Percentiles rank a stretch among this genome's conserved stretches.
Evolutionary conservation across 1,284 basidiomycete species (phyloP).

Genomic region (Phellopilus nigrolimitatus): DNA sequence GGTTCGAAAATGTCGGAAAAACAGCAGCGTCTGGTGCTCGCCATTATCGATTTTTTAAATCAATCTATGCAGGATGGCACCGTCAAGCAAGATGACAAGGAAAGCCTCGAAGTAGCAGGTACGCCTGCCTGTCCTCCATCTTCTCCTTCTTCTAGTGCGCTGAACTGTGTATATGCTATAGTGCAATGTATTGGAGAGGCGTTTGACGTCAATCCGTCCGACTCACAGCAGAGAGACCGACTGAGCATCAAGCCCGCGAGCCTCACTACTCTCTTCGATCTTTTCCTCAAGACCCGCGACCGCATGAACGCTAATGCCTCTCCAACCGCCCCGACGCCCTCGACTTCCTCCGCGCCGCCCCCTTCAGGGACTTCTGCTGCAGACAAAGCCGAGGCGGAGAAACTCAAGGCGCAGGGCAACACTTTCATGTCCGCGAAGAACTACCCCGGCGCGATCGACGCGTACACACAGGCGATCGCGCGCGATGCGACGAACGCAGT

Average conservation of each 20-base stretch:
- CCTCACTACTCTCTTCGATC: constrained; percentile 82
- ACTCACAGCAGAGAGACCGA: constrained; percentile 54
- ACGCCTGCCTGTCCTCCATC: constrained; percentile 31
- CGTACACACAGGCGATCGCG: constrained; percentile 75
- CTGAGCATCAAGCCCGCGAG: constrained; percentile 78
- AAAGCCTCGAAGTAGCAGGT: constrained; percentile 89
- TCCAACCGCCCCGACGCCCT: constrained; percentile 24
- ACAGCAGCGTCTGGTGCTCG: constrained; percentile 69
- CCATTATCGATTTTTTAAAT: constrained; percentile 85
- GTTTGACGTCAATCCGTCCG: constrained; percentile 80
- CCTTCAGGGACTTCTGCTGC: constrained; percentile 31
- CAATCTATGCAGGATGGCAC: constrained; percentile 80
- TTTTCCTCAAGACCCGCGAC: constrained; percentile 79
- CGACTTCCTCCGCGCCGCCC: constrained; percentile 29
- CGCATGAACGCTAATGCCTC: constrained; percentile 33
- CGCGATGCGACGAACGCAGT: constrained; percentile 76
- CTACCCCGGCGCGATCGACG: constrained; percentile 78
- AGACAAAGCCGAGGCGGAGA: constrained; percentile 78
- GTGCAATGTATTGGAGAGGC: constrained; percentile 94
- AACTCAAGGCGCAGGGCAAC: constrained; percentile 82
- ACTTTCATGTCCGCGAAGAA: constrained; percentile 76
- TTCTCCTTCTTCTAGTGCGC: constrained; percentile 16
- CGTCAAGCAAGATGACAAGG: constrained; percentile 85
- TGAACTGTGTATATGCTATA: constrained; percentile 31
- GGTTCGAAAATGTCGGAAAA: constrained; percentile 57